Evolutionary conservation across 108 stramenopile species (phyloP).

Genomic region (Fistulifera pelliculosa): DNA sequence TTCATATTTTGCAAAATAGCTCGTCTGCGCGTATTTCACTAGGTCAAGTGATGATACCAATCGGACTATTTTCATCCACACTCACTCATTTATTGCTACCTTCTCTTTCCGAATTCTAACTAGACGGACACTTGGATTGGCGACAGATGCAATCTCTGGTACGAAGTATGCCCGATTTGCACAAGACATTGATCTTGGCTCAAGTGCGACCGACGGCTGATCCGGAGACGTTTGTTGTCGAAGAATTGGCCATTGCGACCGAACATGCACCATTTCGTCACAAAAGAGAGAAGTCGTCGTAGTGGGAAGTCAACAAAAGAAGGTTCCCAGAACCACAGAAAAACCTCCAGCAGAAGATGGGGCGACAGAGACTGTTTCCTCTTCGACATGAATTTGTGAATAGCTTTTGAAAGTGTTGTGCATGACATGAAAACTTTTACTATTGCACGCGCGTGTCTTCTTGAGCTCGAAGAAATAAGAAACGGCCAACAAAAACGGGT

Average conservation of each 20-base stretch:
- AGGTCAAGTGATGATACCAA: no score
- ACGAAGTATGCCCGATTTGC: slow-evolving; percentile 73
- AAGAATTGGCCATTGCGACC: slow-evolving; percentile 75
- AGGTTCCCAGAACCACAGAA: slow-evolving; percentile 2
- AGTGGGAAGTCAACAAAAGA: slow-evolving; percentile 48
- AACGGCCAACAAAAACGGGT: no score
- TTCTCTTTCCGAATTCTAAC: not conserved
- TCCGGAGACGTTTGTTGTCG: slow-evolving; percentile 20
- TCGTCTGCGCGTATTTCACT: not conserved
- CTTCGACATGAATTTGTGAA: no score
- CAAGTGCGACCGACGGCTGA: slow-evolving; percentile 7
- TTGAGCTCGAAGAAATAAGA: no score
- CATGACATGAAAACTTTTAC: no score
- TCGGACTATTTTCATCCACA: not conserved
- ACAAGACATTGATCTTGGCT: slow-evolving; percentile 77
- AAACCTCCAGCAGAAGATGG: not conserved
- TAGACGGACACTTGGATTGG: slow-evolving; percentile 65
- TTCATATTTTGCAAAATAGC: not conserved
- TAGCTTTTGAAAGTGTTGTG: no score
- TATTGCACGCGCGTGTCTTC: no score
- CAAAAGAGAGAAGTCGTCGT: slow-evolving; percentile 38
- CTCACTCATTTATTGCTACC: not conserved
- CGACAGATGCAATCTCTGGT: slow-evolving; percentile 66
- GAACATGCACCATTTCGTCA: slow-evolving; percentile 88
- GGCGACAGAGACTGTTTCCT: not conserved